A percentile compares a stretch with the other conserved stretches of the same genome.
Evolutionary conservation across 331 rosid genomes (phyloP).

Genomic region (Cydonia oblonga): DNA sequence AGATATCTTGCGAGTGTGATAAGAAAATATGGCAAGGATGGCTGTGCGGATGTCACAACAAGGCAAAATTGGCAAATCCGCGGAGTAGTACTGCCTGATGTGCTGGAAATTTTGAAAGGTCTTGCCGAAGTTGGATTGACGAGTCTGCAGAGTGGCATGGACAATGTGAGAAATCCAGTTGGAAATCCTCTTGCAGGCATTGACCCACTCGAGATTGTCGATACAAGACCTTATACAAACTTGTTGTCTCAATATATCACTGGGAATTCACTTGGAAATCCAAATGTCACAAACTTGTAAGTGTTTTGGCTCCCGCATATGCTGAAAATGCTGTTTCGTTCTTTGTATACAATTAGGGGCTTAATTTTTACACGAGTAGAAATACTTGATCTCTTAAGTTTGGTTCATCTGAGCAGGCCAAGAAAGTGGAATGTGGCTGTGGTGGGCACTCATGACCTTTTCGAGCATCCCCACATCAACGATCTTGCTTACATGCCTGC

Average conservation of each 20-base stretch:
- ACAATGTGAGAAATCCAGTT: conserved; percentile 93
- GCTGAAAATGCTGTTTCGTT: background rate
- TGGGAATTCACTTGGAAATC: conserved; percentile 67
- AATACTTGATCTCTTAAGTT: background rate
- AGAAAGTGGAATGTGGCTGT: conserved; percentile 97
- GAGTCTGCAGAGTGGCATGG: conserved; percentile 97
- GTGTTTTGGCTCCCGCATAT: conserved; percentile 13
- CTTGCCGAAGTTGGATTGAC: conserved; percentile 76
- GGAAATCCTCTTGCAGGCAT: conserved; percentile 95
- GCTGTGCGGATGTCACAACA: conserved; percentile 92
- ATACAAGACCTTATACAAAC: conserved; percentile 68
- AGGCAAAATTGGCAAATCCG: conserved; percentile 97
- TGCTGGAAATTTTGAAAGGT: conserved; percentile 74
- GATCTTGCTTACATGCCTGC: conserved; percentile 99
- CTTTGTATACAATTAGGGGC: background rate
- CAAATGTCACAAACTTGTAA: conserved; percentile 65
- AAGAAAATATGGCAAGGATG: conserved; percentile 73
- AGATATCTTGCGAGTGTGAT: conserved; percentile 72
- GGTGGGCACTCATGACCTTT: conserved; percentile 89
- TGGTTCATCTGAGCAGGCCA: conserved; percentile 52
- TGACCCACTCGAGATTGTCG: conserved; percentile 73
- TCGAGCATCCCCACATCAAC: conserved; percentile 91
- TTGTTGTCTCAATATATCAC: conserved; percentile 81
- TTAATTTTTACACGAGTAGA: background rate
- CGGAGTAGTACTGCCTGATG: conserved; percentile 73